These are phyloP conservation scores for Mycosphaerella sp. DNA, from an alignment of 2,329 filamentous ascomycete species.

Conservation along the genomic window DNA sequence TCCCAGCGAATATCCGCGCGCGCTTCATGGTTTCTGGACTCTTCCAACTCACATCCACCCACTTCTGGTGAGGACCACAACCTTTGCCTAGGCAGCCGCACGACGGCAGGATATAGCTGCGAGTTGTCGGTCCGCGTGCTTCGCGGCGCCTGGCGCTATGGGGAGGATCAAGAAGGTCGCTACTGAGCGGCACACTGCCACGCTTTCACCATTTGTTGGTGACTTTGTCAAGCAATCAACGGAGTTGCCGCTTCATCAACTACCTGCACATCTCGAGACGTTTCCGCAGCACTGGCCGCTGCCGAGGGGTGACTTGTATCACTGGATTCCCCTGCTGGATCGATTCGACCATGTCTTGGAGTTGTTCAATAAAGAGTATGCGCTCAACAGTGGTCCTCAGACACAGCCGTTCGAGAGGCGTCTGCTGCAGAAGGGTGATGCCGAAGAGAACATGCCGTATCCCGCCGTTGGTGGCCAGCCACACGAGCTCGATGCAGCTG, in stretches of 20 bases:
- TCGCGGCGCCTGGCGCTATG: slow-evolving; percentile 36
- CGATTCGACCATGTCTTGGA: slow-evolving; percentile 88
- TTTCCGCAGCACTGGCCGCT: slow-evolving; percentile 94
- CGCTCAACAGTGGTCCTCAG: slow-evolving; percentile 74
- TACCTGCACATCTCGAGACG: slow-evolving; percentile 67
- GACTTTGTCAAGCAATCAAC: slow-evolving; percentile 69
- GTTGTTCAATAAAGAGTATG: slow-evolving; percentile 72
- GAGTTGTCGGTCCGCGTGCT: slow-evolving; percentile 16
- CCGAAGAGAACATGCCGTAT: slow-evolving; percentile 39
- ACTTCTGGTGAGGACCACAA: background rate
- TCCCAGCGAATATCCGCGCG: background rate
- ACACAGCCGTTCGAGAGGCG: slow-evolving; percentile 64
- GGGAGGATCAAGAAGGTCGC: slow-evolving; percentile 53
- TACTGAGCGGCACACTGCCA: slow-evolving; percentile 49
- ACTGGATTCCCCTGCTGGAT: slow-evolving; percentile 94
- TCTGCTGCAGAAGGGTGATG: slow-evolving; percentile 56
- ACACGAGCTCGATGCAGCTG: slow-evolving; percentile 36
- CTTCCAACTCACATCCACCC: background rate
- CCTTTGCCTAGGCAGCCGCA: background rate
- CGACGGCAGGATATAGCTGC: background rate
- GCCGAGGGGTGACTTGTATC: slow-evolving; percentile 89
- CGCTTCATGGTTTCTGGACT: background rate
- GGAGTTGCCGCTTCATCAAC: slow-evolving; percentile 63
- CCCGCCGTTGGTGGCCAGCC: slow-evolving; percentile 26
- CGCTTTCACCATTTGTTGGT: slow-evolving; percentile 75